A percentile compares a stretch with the other conserved stretches of the same genome.
Conservation (phyloP, 2,329 filamentous ascomycete genomes). For the Aspergillus quadrilineatus region DNA sequence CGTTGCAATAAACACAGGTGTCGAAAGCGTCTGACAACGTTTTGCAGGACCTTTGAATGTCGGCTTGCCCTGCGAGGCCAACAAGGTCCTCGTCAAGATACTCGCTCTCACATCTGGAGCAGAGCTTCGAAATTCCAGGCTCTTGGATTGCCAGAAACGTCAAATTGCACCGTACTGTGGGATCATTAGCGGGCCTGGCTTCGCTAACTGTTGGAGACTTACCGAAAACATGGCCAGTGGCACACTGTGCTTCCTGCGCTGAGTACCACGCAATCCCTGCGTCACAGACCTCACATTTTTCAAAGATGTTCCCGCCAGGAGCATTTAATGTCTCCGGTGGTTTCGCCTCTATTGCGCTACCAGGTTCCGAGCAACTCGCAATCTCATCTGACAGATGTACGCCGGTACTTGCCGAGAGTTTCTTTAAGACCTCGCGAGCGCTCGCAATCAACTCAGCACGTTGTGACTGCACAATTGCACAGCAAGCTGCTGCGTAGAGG, state of each 20-base stretch:
- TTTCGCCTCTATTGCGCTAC: constrained; percentile 25
- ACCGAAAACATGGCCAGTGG: constrained; percentile 54
- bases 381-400: constrained; percentile 36
- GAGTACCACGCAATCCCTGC: constrained; percentile 50
- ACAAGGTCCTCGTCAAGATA: constrained; percentile 49
- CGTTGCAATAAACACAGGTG: constrained; percentile 37
- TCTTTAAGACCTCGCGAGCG: constrained; percentile 28
- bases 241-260: constrained; percentile 48
- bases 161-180: constrained; percentile 52
- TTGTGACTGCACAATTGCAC: constrained; percentile 31
- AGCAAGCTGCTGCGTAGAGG: constrained; percentile 38
- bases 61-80: constrained; percentile 14
- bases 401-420: constrained; percentile 27
- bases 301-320: constrained; percentile 34
- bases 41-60: constrained; percentile 23
- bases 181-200: constrained; percentile 8
- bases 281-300: constrained; percentile 56
- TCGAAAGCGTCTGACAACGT: constrained; percentile 34
- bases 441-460: constrained; percentile 24
- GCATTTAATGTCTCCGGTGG: constrained; percentile 22
- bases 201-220: constrained; percentile 18
- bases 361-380: constrained; percentile 22
- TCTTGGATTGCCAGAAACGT: constrained; percentile 57
- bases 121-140: constrained; percentile 54
- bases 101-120: constrained; percentile 52